Evolutionary conservation across 1,139 yeast genomes (phyloP).

Genomic region (Yamadazyma friedrichii): DNA sequence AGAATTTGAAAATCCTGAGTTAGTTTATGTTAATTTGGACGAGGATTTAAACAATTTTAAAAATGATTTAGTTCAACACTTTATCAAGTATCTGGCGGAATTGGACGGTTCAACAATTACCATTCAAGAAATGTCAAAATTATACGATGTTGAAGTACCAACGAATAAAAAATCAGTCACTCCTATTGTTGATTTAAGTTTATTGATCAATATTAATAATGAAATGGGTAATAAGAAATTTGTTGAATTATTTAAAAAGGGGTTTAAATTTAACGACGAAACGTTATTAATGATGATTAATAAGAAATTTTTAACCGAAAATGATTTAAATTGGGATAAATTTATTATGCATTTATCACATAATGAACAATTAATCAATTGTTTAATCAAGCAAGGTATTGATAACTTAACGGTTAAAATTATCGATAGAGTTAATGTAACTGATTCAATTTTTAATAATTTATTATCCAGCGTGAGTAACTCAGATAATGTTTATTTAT

Average conservation of each 20-base stretch:
- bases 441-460: conserved; percentile 8
- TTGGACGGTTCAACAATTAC: conserved; percentile 18
- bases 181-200: conserved; percentile 26
- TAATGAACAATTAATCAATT: conserved; percentile 15
- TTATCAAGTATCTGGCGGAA: conserved; percentile 9
- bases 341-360: conserved; percentile 27
- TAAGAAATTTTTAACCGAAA: conserved; percentile 26
- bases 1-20: conserved; percentile 53
- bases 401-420: conserved; percentile 29
- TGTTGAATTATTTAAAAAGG: conserved; percentile 26
- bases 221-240: conserved; percentile 28
- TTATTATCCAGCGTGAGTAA: conserved; percentile 6
- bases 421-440: conserved; percentile 8
- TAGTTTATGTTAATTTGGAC: conserved; percentile 42
- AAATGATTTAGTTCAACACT: conserved; percentile 18
- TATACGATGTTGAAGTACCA: conserved; percentile 11
- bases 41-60: conserved; percentile 33
- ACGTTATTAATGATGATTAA: conserved; percentile 39
- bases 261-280: conserved; percentile 27
- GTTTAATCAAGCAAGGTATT: conserved; percentile 23
- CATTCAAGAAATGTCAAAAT: conserved; percentile 20
- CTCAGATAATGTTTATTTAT: conserved; percentile 14
- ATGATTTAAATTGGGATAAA: conserved; percentile 20
- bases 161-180: background rate
- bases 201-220: conserved; percentile 30